phyloP scores from a whole-genome alignment of 2,329 filamentous ascomycete species.

The Curvularia sp. region DNA sequence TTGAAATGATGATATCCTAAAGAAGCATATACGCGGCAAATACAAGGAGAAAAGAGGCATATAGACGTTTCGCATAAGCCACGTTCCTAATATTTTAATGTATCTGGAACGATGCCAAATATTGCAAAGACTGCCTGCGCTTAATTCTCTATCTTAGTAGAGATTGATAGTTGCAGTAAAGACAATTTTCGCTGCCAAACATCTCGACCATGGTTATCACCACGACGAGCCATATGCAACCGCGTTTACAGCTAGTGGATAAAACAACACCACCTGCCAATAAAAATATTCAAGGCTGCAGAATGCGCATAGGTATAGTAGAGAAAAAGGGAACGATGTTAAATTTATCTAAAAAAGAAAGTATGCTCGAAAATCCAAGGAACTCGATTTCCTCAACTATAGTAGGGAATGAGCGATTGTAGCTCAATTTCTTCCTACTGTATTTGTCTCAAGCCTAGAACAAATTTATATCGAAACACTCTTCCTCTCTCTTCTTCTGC shows the following conservation, averaged over 20 bases:
- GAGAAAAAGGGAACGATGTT: not conserved
- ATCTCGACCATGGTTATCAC: not conserved
- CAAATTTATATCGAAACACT: too few relatives aligned
- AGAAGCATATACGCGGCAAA: too few relatives aligned
- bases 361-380: not conserved
- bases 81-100: not conserved
- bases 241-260: not conserved
- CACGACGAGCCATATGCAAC: not conserved
- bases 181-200: not conserved
- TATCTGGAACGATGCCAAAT: not conserved
- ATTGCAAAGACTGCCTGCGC: not conserved
- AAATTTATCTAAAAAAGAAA: not conserved
- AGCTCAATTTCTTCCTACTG: not conserved
- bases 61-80: not conserved
- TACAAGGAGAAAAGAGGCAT: not conserved
- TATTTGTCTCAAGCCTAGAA: not conserved
- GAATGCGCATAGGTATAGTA: not conserved
- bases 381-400: not conserved
- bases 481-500: not conserved
- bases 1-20: not conserved
- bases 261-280: not conserved
- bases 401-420: not conserved
- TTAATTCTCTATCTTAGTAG: not conserved
- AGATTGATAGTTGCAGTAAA: not conserved
- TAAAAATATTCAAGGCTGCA: fast-evolving